Evolutionary conservation across 2,329 filamentous ascomycete genomes (phyloP), one percentile per base, ranked within the genome.

Genomic region (Aureobasidium leucospermi): DNA sequence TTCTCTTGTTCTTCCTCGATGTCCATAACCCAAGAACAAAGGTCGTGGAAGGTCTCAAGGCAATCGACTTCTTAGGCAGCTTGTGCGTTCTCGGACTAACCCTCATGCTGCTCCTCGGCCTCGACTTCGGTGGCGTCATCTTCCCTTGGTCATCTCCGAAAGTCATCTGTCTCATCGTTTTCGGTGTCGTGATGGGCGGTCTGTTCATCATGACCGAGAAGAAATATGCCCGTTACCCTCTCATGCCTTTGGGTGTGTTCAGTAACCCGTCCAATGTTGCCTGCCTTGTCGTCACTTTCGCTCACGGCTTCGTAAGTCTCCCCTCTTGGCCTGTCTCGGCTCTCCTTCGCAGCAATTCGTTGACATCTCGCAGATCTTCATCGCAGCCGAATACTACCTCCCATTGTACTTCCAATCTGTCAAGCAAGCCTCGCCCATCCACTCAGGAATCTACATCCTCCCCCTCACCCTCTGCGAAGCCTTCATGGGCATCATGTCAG

Each of bases 341-440:
- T 3, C 11, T 9, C 9, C 1, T n/a, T 41, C 4, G 7, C 1
- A 19, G 16, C 11, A 8, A 5, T 11, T 43, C n/a, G 42, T 34
- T 29, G 11, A 62, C 42, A 32, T 15, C 7, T 31, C 28, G 16
- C 15, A 31, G 49, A n/a, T 74, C 36, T 87, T 87, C 70, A 85
- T 88, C 42, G 82, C 80, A 0, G 78, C 78, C 1, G 81, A 84
- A 52, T 91, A 89, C 71, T 91, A 88, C 66, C 75, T 90, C 29
- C 88, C 88, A 0, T 77, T 90, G 0, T 91, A 86, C 71, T 85
- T 89, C 58, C 88, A 92, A 68, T 80, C 84, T 2, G 86, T 86
- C 0, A 79, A 85, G 2, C 79, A 79, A 53, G 82, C 82, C 1
- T 78, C 79, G 0, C 84, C 86, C 0, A 73, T 88, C 36, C 75